These are phyloP conservation scores for Dittrichia graveolens DNA, from an alignment of 129 eudicot species.

Conservation along the genomic window DNA sequence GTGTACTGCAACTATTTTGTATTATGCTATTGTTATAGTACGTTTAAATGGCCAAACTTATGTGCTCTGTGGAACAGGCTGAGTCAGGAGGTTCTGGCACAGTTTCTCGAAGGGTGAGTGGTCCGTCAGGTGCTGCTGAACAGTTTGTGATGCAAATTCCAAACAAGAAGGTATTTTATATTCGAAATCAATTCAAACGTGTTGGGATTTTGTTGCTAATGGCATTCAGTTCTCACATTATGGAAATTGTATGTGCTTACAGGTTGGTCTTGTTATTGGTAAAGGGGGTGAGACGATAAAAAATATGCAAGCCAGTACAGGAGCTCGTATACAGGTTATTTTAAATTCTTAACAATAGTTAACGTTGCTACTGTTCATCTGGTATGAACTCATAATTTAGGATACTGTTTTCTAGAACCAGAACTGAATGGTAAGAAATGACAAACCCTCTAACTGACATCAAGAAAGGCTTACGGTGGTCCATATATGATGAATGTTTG, in stretches of 20 bases:
- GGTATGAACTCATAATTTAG: slow-evolving; percentile 64
- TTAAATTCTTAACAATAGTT: slow-evolving; percentile 50
- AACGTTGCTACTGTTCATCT: slow-evolving; percentile 45
- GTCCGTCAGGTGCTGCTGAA: slow-evolving; percentile 64
- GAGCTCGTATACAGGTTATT: slow-evolving; percentile 94
- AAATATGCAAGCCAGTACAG: slow-evolving; percentile 77
- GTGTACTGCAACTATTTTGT: not conserved
- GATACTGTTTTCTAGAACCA: slow-evolving; percentile 33
- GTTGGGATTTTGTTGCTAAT: not conserved
- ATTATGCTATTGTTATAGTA: not conserved
- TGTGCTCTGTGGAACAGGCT: slow-evolving; percentile 52
- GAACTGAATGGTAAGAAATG: too few species aligned
- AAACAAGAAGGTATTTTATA: slow-evolving; percentile 59
- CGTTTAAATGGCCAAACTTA: not conserved
- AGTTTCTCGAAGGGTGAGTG: slow-evolving; percentile 60
- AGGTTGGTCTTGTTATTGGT: slow-evolving; percentile 98
- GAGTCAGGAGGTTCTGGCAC: slow-evolving; percentile 77
- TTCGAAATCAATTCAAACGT: not conserved
- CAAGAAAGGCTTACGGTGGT: too few species aligned
- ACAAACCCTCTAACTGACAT: too few species aligned
- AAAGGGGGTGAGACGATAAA: slow-evolving; percentile 97
- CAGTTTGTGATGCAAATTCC: slow-evolving; percentile 66
- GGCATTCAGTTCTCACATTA: slow-evolving; percentile 5
- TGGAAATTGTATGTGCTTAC: slow-evolving; percentile 28
- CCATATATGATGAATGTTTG: too few species aligned